Base-by-base conservation (phyloP, 2,329 filamentous ascomycete genomes). In the Venturia effusa region DNA sequence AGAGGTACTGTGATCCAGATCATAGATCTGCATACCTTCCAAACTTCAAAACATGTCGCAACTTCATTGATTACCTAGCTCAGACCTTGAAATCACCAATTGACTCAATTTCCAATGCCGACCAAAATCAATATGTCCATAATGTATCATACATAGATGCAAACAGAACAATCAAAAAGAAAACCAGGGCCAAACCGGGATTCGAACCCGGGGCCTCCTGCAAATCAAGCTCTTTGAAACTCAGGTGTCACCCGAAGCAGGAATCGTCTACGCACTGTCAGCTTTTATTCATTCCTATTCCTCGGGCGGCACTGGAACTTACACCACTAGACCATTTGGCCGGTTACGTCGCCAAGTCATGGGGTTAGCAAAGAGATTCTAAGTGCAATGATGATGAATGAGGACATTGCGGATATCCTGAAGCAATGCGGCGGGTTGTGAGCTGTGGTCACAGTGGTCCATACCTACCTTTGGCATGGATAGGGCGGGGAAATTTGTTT, bases 281-380 rank as follows among this genome's bases (percentile, higher is more conserved):
- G 34, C 13, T 2, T 2, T 22, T 22, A 10, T 32, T 30, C 8
- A 55, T 55, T 19, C 4, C 27, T 15, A 4, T 55, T 8, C 19
- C 27, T 2, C 2, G 2, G 30, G 22, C 19, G 6, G 27, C 19
- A 32, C 4, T 15, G 30, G 27, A 5, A 34, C 27, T 17, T 55
- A 57, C 51, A 57, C 51, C 51, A 57, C 51, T 57, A 57, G 51
- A 57, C 51, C 51, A 57, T 57, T 57, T 57, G 51, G 51, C 51
- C 51, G 15, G 34, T 34, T 57, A 30, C 10, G 7, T 10, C 37
- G 11, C 37, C 6, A 6, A 6, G 6, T 39, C 11, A 6, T 11
- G 11, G 37, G 6, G 41, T n/a, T n/a, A 13, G 1, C 41, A 43
- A 43, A 43, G 6, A n/a, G 19, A 43, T 43, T 4, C 17, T 43